These are phyloP conservation scores for Rhizopus delemar DNA, from an alignment of 371 early-diverging fungal species.

Conservation along the genomic window DNA sequence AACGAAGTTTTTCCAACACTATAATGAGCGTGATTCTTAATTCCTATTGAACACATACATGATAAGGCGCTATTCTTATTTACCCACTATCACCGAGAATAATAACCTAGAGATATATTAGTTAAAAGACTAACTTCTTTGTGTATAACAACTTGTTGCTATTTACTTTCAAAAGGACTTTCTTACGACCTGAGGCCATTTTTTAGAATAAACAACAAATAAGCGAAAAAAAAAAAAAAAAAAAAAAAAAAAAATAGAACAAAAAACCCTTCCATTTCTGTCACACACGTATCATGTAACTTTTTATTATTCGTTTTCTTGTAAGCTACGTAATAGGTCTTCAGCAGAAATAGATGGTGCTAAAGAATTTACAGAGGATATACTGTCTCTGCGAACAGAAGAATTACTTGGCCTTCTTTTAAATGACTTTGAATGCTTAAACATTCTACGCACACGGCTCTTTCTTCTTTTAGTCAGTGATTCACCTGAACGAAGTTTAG, in stretches of 20 bases:
- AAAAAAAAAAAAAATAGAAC: constrained; percentile 4
- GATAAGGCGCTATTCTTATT: constrained; percentile 8
- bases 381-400: constrained; percentile 8
- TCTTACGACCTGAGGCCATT: constrained; percentile 48
- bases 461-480: constrained; percentile 28
- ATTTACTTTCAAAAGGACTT: constrained; percentile 62
- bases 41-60: not conserved
- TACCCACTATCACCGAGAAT: constrained; percentile 89
- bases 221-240: not conserved
- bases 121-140: not conserved
- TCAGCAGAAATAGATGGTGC: constrained; percentile 25
- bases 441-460: constrained; percentile 17
- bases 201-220: not conserved
- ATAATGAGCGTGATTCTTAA: not conserved
- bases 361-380: not conserved
- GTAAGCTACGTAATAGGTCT: constrained; percentile 22
- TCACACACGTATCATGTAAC: not conserved
- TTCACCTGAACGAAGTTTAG: constrained; percentile 43
- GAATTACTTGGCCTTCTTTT: constrained; percentile 1
- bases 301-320: constrained; percentile 20
- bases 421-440: not conserved
- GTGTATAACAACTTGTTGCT: no score
- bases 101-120: constrained; percentile 61
- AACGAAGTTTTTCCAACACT: constrained; percentile 96
- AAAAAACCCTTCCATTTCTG: not conserved